Conservation (phyloP, 352 stramenopile genomes). For the Thraustotheca clavata region DNA sequence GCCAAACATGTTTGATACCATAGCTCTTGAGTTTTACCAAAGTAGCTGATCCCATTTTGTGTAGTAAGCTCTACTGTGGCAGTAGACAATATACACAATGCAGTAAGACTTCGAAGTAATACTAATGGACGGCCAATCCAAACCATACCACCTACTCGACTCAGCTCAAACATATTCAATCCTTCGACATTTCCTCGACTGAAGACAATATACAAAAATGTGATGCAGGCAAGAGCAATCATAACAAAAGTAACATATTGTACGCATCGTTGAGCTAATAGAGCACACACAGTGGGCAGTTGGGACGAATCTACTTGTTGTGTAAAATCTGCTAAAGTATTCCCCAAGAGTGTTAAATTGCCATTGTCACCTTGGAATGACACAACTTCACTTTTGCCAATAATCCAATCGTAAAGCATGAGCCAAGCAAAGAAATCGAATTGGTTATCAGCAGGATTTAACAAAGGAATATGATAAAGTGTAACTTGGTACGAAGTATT, state of each 20-base stretch:
- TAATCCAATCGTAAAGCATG: background rate
- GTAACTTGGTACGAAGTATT: background rate
- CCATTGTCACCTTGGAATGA: conserved; percentile 1
- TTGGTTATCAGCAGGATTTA: background rate
- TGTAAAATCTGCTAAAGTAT: background rate
- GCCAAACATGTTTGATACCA: conserved; percentile 12
- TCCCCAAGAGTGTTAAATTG: background rate
- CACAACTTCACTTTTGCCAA: background rate
- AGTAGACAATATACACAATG: conserved; percentile 1
- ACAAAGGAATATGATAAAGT: background rate
- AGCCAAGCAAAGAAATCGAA: conserved; percentile 6
- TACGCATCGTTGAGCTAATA: background rate
- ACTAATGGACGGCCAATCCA: conserved; percentile 12
- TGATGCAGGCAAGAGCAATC: background rate
- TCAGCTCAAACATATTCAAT: conserved; percentile 11
- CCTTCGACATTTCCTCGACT: conserved; percentile 13
- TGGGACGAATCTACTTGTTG: background rate
- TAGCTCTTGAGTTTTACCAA: background rate
- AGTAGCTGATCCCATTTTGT: background rate
- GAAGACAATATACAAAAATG: background rate
- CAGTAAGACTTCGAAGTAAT: conserved; percentile 7
- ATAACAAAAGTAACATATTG: conserved; percentile 15
- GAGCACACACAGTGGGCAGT: background rate
- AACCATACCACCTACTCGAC: conserved; percentile 14
- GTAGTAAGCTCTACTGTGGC: background rate